These are phyloP conservation scores for Epichloe amarillans DNA, from an alignment of 2,329 filamentous ascomycete genomes.

Conservation along the genomic window DNA sequence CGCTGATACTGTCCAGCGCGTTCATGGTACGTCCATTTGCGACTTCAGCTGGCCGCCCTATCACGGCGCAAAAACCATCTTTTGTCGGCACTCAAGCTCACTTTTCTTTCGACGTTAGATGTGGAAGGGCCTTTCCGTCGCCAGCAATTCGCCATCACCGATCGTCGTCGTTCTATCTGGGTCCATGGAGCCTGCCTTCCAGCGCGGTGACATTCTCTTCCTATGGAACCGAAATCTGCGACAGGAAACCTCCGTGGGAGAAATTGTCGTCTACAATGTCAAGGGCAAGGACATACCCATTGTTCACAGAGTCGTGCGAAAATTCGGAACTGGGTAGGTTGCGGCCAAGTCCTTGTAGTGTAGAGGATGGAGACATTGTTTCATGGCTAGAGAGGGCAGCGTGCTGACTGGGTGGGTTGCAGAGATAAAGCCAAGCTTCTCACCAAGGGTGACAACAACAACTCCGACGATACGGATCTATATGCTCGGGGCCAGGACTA, in stretches of 20 bases:
- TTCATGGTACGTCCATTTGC: slow-evolving; percentile 56
- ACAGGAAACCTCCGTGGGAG: slow-evolving; percentile 41
- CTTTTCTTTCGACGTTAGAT: slow-evolving; percentile 31
- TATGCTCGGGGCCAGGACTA: slow-evolving; percentile 82
- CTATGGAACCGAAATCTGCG: slow-evolving; percentile 59
- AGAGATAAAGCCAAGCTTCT: slow-evolving; percentile 57
- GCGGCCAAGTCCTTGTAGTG: slow-evolving; percentile 1
- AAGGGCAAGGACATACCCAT: slow-evolving; percentile 93
- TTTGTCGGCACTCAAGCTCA: too few species aligned
- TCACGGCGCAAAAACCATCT: background rate
- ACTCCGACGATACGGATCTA: slow-evolving; percentile 76
- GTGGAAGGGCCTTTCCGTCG: slow-evolving; percentile 78
- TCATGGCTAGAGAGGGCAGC: too few species aligned
- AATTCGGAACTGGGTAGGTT: slow-evolving; percentile 45
- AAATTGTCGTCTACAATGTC: slow-evolving; percentile 62
- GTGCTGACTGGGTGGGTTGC: slow-evolving; percentile 5
- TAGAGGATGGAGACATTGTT: too few species aligned
- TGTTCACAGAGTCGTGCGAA: slow-evolving; percentile 80
- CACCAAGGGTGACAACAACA: slow-evolving; percentile 96
- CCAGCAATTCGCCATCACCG: slow-evolving; percentile 60
- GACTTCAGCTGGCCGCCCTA: background rate
- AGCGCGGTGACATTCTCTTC: slow-evolving; percentile 62
- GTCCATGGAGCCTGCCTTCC: slow-evolving; percentile 75
- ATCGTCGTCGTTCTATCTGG: slow-evolving; percentile 76
- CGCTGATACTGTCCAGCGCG: slow-evolving; percentile 74